Evolutionary conservation across 2,329 filamentous ascomycete genomes (phyloP).

Genomic region (Phialocephala subalpina): DNA sequence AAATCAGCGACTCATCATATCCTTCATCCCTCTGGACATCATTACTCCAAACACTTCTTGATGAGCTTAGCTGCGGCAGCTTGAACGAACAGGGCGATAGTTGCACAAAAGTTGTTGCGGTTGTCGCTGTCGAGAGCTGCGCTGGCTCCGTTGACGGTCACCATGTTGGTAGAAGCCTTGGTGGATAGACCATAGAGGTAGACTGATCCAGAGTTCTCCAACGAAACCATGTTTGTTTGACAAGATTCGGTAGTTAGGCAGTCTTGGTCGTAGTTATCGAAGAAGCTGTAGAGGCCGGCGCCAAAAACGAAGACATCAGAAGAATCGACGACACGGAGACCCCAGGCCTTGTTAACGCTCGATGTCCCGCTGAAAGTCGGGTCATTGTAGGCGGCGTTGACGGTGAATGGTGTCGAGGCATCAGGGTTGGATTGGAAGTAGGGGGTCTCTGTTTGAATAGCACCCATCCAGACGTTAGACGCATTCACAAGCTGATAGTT

Average conservation of each 20-base stretch:
- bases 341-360: constrained; percentile 72
- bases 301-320: constrained; percentile 74
- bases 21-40: background rate
- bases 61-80: constrained; percentile 13
- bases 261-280: constrained; percentile 79
- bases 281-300: constrained; percentile 82
- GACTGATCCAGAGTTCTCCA: constrained; percentile 68
- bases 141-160: constrained; percentile 65
- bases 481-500: constrained; percentile 88
- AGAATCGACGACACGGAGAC: constrained; percentile 74
- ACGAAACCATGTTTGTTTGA: constrained; percentile 79
- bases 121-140: constrained; percentile 66
- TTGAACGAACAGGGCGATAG: constrained; percentile 60
- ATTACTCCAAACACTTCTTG: constrained; percentile 11
- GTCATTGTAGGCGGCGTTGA: constrained; percentile 66
- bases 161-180: constrained; percentile 78
- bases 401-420: constrained; percentile 69
- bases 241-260: constrained; percentile 75
- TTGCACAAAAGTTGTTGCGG: constrained; percentile 70
- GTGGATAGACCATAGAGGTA: constrained; percentile 76
- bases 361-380: constrained; percentile 68
- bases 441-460: constrained; percentile 90
- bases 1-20: constrained; percentile 6
- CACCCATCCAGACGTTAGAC: constrained; percentile 79
- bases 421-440: constrained; percentile 88